These are phyloP conservation scores for Fonsecaea nubica DNA, from an alignment of 2,329 filamentous ascomycete genomes.

Conservation along the genomic window DNA sequence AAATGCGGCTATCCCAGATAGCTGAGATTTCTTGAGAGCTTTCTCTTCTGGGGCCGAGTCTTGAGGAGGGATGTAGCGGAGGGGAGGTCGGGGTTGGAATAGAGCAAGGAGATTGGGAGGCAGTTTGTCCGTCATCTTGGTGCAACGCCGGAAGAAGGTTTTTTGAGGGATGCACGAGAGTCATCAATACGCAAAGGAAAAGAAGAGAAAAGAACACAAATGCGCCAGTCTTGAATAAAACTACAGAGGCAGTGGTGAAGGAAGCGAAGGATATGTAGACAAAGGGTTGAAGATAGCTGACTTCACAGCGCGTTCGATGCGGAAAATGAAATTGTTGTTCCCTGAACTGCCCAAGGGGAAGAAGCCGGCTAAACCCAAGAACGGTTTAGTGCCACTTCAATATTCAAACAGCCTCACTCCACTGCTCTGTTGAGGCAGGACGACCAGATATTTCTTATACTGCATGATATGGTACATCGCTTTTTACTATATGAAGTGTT, in stretches of 20 bases:
- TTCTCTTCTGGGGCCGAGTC: constrained; percentile 80
- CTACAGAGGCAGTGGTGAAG: background rate
- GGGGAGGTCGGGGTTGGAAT: constrained; percentile 89
- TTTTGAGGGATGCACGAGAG: background rate
- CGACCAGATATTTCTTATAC: no score
- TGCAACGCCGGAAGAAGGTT: constrained; percentile 30
- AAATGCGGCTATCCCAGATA: constrained; percentile 76
- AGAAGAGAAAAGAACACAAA: constrained; percentile 14
- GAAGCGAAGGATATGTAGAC: background rate
- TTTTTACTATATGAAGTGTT: background rate
- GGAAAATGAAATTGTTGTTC: constrained; percentile 6
- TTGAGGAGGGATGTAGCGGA: constrained; percentile 84
- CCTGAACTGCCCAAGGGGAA: constrained; percentile 5
- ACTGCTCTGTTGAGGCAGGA: background rate
- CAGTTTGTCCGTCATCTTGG: constrained; percentile 90
- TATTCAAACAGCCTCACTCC: background rate
- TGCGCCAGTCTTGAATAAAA: background rate
- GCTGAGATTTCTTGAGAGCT: constrained; percentile 70
- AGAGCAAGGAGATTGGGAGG: constrained; percentile 90
- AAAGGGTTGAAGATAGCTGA: constrained; percentile 1
- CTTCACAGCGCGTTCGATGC: constrained; percentile 6
- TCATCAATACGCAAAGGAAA: constrained; percentile 16
- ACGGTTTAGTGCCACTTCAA: background rate
- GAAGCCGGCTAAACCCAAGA: background rate
- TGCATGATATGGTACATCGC: background rate